These are phyloP conservation scores for Dimocarpus longan DNA, from an alignment of 345 rosid species.

Conservation along the genomic window DNA sequence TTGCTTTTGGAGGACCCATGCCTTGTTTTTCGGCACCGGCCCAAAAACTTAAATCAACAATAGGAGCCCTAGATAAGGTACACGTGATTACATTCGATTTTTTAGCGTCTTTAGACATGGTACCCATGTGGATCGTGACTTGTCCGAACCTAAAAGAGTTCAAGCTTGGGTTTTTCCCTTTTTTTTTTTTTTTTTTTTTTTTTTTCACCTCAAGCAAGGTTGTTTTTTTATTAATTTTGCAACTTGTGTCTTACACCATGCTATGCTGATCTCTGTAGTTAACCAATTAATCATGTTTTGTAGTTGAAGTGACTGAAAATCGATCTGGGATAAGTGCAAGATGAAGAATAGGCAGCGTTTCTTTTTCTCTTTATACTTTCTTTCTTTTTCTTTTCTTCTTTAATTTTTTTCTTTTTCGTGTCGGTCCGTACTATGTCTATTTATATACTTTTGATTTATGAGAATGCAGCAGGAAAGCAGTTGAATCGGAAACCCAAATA, in stretches of 20 bases:
- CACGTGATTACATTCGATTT: slow-evolving; percentile 5
- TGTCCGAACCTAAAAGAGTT: background rate
- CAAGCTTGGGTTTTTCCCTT: background rate
- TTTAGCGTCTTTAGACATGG: slow-evolving; percentile 1
- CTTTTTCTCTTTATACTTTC: background rate
- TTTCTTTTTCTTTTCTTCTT: background rate
- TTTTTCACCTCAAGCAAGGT: background rate
- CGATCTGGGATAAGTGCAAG: background rate
- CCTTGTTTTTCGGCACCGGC: slow-evolving; percentile 15
- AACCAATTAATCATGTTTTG: background rate
- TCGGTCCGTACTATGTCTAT: background rate
- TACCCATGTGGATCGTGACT: background rate
- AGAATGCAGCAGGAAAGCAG: background rate
- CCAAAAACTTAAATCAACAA: slow-evolving; percentile 4
- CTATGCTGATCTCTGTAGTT: background rate
- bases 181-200: background rate
- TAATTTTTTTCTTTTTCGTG: slow-evolving; percentile 8
- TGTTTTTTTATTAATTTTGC: background rate
- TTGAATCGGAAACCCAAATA: background rate
- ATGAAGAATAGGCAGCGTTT: no score
- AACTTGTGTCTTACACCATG: background rate
- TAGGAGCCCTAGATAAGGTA: background rate
- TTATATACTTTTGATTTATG: background rate
- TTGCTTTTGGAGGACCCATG: slow-evolving; percentile 12
- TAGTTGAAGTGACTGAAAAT: background rate